A percentile compares a stretch with the other conserved stretches of the same genome.
Evolutionary conservation across 345 rosid genomes (phyloP).

Genomic region (Ceriops decandra): DNA sequence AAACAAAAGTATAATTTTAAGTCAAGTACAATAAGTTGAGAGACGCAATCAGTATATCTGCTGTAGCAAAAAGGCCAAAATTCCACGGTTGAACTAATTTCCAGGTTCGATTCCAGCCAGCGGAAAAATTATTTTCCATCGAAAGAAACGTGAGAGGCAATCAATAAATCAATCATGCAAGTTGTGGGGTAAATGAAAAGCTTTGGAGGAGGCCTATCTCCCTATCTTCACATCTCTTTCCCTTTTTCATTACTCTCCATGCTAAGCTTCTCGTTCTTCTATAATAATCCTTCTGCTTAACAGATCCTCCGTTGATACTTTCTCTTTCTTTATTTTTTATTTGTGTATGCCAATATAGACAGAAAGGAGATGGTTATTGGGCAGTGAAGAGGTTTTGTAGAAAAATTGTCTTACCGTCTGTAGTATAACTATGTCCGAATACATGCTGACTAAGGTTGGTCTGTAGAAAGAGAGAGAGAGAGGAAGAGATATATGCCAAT

Average conservation of each 20-base stretch:
- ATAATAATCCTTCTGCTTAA: conserved; percentile 8
- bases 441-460: conserved; percentile 22
- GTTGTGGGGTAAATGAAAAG: conserved; percentile 38
- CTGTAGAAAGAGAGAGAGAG: conserved; percentile 20
- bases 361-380: conserved; percentile 29
- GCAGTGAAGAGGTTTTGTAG: conserved; percentile 24
- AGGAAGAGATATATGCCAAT: conserved; percentile 37
- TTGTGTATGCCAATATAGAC: conserved; percentile 22
- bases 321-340: conserved; percentile 12
- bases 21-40: no score
- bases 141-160: conserved; percentile 11
- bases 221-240: conserved; percentile 16
- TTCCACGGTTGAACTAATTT: no score
- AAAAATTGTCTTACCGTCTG: conserved; percentile 24
- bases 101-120: no score
- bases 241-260: conserved; percentile 14
- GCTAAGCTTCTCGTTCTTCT: conserved; percentile 23
- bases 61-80: no score
- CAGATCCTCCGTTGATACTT: conserved; percentile 23
- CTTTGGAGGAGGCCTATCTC: conserved; percentile 9
- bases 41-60: no score
- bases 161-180: conserved; percentile 25
- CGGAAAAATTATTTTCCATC: no score
- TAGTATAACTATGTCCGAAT: conserved; percentile 29
- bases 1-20: no score